Evolutionary conservation across 2,329 filamentous ascomycete genomes (phyloP), one percentile per base, ranked within the genome.

Genomic region (Clonostachys byssicola): DNA sequence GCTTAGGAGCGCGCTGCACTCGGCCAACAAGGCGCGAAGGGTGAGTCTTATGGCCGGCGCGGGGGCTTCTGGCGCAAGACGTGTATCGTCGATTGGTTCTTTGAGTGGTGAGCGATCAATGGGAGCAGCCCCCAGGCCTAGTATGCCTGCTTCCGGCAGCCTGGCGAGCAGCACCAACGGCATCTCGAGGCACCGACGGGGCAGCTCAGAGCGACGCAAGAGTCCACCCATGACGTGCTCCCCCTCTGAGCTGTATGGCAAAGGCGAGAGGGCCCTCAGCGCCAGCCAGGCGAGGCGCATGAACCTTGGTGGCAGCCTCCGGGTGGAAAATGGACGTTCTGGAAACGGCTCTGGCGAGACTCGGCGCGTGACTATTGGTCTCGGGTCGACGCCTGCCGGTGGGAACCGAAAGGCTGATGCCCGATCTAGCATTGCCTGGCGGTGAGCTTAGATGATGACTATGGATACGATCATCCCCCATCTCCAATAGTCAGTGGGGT

Each of bases 281-380:
- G 65, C 74, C 2, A 77, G 77, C 3, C 78, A 83, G 56, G 79
- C 78, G 18, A 64, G 79, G 45, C 70, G 79, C 42, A 81, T 83
- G 78, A 77, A 80, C 53, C 61, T 81, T 48, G 70, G 72, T 35
- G 69, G 68, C 13, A 44, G 43, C 23, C 23, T 47, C n/a, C 14
- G 47, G n/a, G 49, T 12, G 53, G 54, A 17, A 53, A 56, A 42
- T 2, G 41, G 18, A 4, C 34, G 14, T 53, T 56, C 43, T 61
- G 59, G 30, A 58, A 60, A 1, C 56, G 47, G 55, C 14, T 49
- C 54, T 12, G 59, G 58, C 20, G 57, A 57, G 35, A 53, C 59
- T 12, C 60, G 66, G 34, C 64, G 66, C 48, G 64, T 69, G 40
- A 71, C 68, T 51, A 68, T 71, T 44, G 60, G 60, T 54, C 56